phyloP scores from a whole-genome alignment of 306 rosid species.

The Prunus salicina region DNA sequence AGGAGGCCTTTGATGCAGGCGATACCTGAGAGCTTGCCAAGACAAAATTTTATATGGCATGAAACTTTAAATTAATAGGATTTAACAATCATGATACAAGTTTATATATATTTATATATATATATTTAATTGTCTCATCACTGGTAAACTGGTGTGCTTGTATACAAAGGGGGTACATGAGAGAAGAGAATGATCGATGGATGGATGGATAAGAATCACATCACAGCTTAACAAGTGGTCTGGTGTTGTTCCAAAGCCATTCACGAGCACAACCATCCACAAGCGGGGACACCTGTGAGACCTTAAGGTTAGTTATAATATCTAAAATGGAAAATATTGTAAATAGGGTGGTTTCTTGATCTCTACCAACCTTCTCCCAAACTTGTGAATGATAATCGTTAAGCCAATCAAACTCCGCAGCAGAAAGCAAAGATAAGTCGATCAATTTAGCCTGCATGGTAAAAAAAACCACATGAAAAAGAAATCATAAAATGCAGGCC shows the following conservation, averaged over 20 bases:
- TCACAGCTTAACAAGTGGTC: constrained; percentile 40
- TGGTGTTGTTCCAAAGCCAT: constrained; percentile 93
- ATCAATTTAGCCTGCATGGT: constrained; percentile 77
- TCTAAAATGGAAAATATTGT: background rate
- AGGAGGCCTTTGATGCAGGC: no score
- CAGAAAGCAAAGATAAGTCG: constrained; percentile 71
- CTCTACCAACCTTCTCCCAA: constrained; percentile 77
- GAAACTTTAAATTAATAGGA: no score
- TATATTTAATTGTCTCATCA: background rate
- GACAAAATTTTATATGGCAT: no score
- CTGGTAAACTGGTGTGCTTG: background rate
- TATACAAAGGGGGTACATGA: background rate
- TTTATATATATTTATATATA: background rate
- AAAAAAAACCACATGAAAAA: constrained; percentile 15
- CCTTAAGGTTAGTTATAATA: constrained; percentile 17
- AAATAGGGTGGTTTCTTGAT: background rate
- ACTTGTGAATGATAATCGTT: constrained; percentile 79
- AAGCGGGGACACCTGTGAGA: constrained; percentile 75
- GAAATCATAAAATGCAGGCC: background rate
- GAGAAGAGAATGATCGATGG: background rate
- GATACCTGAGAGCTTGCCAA: no score
- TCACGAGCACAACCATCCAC: constrained; percentile 66
- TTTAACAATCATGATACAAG: background rate
- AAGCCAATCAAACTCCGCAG: constrained; percentile 69
- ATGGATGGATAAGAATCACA: constrained; percentile 10